phyloP scores from a whole-genome alignment of 345 rosid genomes.

The Eutrema yunnanense region DNA sequence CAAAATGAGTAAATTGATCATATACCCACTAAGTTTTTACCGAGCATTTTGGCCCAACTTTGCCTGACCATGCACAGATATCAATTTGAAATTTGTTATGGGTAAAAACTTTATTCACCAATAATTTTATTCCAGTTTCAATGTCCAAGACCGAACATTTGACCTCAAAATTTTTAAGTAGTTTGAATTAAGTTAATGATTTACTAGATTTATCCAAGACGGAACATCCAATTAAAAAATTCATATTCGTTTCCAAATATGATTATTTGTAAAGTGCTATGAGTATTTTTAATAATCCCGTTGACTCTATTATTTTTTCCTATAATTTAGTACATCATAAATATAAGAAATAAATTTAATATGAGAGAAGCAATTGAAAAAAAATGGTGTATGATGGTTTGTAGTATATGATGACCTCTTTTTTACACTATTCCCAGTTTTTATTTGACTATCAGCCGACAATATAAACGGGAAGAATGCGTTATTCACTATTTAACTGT shows the following conservation, averaged over 20 bases:
- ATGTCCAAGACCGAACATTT: neutral
- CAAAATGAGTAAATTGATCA: too few relatives aligned
- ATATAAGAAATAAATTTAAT: neutral
- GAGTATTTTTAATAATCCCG: neutral
- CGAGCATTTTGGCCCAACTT: too few relatives aligned
- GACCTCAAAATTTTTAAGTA: neutral
- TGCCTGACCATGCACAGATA: neutral
- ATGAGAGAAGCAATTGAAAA: neutral
- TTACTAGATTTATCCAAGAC: neutral
- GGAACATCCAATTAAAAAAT: neutral
- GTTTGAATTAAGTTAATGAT: neutral
- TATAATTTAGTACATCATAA: neutral
- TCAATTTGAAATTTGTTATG: neutral
- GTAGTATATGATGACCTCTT: neutral
- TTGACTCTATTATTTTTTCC: neutral
- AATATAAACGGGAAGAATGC: neutral
- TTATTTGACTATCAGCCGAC: neutral
- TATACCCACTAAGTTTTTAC: too few relatives aligned
- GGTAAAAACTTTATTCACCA: neutral
- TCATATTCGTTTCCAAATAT: neutral
- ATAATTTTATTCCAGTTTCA: neutral
- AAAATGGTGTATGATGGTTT: neutral
- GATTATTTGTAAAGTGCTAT: neutral
- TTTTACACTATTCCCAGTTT: neutral
- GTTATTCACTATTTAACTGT: neutral